Evolutionary conservation across 495 filamentous ascomycete species (phyloP).

Genomic region (Ramalina intermedia): DNA sequence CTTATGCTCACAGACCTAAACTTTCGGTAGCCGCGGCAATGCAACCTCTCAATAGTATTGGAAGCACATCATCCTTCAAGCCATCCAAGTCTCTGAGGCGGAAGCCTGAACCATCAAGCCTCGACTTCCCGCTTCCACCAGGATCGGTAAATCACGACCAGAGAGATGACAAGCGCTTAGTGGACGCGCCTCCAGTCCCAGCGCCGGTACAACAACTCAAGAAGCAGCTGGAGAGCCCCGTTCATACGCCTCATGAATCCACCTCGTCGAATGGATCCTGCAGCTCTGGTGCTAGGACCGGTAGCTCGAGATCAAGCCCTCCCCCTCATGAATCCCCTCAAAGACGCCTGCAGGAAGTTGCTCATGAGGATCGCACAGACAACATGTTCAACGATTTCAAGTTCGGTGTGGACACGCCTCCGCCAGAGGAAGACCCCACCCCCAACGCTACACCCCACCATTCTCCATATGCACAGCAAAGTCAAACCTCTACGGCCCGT

Average conservation of each 20-base stretch:
- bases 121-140: not conserved
- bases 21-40: conserved; percentile 18
- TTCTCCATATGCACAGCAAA: not conserved
- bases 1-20: conserved; percentile 9
- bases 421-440: not conserved
- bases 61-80: conserved; percentile 17
- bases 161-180: conserved; percentile 2
- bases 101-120: not conserved
- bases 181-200: conserved; percentile 12
- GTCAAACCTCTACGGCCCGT: not conserved
- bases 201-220: conserved; percentile 31
- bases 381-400: conserved; percentile 26
- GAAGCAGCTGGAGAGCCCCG: conserved; percentile 38
- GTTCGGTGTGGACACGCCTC: conserved; percentile 8
- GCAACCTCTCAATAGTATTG: conserved; percentile 20
- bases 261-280: conserved; percentile 54
- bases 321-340: conserved; percentile 18
- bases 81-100: conserved; percentile 9
- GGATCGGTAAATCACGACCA: not conserved
- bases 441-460: not conserved
- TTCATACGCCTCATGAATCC: conserved; percentile 52
- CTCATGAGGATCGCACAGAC: conserved; percentile 16
- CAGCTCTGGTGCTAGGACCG: conserved; percentile 46
- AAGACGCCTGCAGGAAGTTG: not conserved
- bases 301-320: conserved; percentile 56